Evolutionary conservation across 1,284 basidiomycete genomes (phyloP).

Genomic region (Fistulinella staudtii): DNA sequence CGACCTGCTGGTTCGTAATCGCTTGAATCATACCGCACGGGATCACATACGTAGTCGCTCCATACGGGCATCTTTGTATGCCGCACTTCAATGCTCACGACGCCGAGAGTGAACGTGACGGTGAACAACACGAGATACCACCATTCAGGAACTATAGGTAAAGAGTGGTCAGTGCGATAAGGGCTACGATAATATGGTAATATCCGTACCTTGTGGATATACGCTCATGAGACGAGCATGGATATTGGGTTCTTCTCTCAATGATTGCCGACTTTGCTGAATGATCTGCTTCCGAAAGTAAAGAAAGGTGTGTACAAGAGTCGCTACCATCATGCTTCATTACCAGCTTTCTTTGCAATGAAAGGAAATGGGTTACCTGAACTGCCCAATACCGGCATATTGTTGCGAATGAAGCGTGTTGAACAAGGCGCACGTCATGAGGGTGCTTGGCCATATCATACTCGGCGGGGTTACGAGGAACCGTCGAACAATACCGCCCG

Average conservation of each 20-base stretch:
- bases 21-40: slow-evolving; percentile 47
- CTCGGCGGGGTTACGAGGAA: slow-evolving; percentile 43
- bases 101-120: slow-evolving; percentile 47
- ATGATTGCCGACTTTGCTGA: slow-evolving; percentile 43
- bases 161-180: too few species aligned
- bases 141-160: slow-evolving; percentile 28
- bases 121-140: slow-evolving; percentile 33
- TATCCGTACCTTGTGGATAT: slow-evolving; percentile 47
- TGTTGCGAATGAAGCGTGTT: slow-evolving; percentile 54
- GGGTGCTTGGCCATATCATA: slow-evolving; percentile 52
- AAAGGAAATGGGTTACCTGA: slow-evolving; percentile 30
- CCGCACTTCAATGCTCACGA: slow-evolving; percentile 59
- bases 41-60: slow-evolving; percentile 42
- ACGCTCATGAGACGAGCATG: slow-evolving; percentile 64
- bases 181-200: neutral
- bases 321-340: slow-evolving; percentile 32
- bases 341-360: neutral
- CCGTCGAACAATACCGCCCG: slow-evolving; percentile 42
- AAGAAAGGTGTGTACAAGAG: slow-evolving; percentile 62
- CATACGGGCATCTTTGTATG: slow-evolving; percentile 55
- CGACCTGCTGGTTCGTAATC: slow-evolving; percentile 43
- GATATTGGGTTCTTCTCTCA: slow-evolving; percentile 62
- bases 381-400: slow-evolving; percentile 42
- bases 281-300: slow-evolving; percentile 64
- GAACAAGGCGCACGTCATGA: slow-evolving; percentile 51